Percentiles rank a stretch among this genome's conserved stretches.
phyloP scores from a whole-genome alignment of 352 stramenopile species.

The Phytophthora europaea region DNA sequence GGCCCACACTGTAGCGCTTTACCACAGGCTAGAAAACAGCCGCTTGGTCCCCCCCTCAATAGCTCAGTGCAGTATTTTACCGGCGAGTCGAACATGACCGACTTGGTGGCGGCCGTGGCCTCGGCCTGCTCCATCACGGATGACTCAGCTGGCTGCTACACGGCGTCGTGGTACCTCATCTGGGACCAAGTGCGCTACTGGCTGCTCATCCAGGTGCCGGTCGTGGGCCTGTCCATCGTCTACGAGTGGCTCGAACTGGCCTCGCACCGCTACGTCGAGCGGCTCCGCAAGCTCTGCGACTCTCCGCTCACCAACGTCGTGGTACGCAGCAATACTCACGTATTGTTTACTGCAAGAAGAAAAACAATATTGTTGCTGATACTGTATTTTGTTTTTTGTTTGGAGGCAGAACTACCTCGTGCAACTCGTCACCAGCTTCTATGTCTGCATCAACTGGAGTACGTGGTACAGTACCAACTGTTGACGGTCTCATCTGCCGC shows the following conservation, averaged over 20 bases:
- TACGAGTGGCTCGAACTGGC: constrained; percentile 88
- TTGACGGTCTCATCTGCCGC: constrained; percentile 19
- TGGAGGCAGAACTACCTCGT: constrained; percentile 76
- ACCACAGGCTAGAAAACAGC: constrained; percentile 25
- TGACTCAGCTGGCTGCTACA: constrained; percentile 69
- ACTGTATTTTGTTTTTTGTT: constrained; percentile 5
- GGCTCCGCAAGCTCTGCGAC: constrained; percentile 74
- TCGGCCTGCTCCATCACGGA: constrained; percentile 70
- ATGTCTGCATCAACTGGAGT: constrained; percentile 89
- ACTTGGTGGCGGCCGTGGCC: constrained; percentile 21
- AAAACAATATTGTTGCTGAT: neutral
- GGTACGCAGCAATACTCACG: constrained; percentile 30
- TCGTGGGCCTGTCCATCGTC: constrained; percentile 74
- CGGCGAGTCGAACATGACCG: constrained; percentile 17
- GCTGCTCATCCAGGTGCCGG: constrained; percentile 79
- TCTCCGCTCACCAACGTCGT: constrained; percentile 72
- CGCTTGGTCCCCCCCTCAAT: constrained; percentile 6
- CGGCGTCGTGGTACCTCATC: constrained; percentile 85
- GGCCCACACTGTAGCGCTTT: neutral
- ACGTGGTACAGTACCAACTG: constrained; percentile 34
- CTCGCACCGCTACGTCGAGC: constrained; percentile 71
- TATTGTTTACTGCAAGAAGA: neutral
- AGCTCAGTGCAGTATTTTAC: neutral
- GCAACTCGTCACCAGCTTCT: constrained; percentile 81
- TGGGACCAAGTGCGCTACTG: constrained; percentile 86